Conservation (phyloP, 2,329 filamentous ascomycete genomes). For the Fusarium nematophilum region DNA sequence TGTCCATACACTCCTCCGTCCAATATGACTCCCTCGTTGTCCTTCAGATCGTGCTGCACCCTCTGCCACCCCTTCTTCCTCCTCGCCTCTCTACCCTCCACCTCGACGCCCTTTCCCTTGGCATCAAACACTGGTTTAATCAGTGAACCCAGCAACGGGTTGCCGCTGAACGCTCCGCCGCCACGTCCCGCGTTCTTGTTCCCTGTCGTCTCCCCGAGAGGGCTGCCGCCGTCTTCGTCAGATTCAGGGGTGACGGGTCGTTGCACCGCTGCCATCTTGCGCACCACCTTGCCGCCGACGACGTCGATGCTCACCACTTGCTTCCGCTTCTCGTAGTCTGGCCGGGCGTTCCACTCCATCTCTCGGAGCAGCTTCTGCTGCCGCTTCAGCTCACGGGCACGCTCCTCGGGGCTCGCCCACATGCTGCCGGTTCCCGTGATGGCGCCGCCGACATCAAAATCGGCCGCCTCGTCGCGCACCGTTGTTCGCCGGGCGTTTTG, state of each 20-base stretch:
- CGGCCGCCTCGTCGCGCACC: slow-evolving; percentile 84
- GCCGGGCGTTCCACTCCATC: slow-evolving; percentile 85
- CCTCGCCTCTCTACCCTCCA: slow-evolving; percentile 55
- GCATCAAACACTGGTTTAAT: slow-evolving; percentile 71
- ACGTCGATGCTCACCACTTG: slow-evolving; percentile 89
- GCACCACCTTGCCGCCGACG: slow-evolving; percentile 79
- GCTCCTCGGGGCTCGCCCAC: slow-evolving; percentile 86
- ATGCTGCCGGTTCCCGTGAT: slow-evolving; percentile 64
- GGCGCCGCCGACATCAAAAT: slow-evolving; percentile 65
- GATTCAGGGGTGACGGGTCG: slow-evolving; percentile 64
- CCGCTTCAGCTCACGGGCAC: slow-evolving; percentile 83
- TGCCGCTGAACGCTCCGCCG: slow-evolving; percentile 74
- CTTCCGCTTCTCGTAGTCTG: slow-evolving; percentile 89
- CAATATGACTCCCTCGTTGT: slow-evolving; percentile 70
- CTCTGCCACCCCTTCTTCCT: slow-evolving; percentile 64
- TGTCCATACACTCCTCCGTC: slow-evolving; percentile 66
- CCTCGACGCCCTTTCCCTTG: slow-evolving; percentile 61
- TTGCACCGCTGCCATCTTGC: slow-evolving; percentile 74
- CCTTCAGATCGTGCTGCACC: slow-evolving; percentile 69
- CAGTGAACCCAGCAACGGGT: slow-evolving; percentile 73
- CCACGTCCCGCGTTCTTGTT: slow-evolving; percentile 47
- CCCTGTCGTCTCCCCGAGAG: slow-evolving; percentile 49
- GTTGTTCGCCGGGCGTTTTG: slow-evolving; percentile 87
- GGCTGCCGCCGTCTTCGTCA: slow-evolving; percentile 51
- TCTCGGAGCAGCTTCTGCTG: slow-evolving; percentile 87